Evolutionary conservation across 164 flowering plant genomes (phyloP).

Genomic region (Saururus chinensis): DNA sequence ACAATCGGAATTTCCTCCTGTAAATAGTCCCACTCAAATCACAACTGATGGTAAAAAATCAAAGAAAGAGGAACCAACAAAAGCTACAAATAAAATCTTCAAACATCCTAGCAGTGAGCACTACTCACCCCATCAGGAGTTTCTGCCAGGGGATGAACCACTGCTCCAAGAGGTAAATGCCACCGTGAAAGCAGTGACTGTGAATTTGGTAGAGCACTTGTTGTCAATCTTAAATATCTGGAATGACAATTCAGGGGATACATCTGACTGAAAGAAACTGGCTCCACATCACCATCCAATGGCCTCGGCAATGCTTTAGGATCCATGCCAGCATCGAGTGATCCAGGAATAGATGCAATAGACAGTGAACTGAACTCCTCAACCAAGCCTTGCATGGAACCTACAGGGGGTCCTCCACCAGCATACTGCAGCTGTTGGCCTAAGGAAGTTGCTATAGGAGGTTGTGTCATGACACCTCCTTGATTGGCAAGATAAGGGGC

Average conservation of each 20-base stretch:
- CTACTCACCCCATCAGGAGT: conserved; percentile 85
- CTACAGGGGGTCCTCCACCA: conserved; percentile 44
- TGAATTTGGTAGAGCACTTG: conserved; percentile 75
- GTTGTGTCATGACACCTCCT: conserved; percentile 43
- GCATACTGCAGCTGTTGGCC: conserved; percentile 40
- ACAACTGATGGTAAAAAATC: neutral
- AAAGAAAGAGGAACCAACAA: neutral
- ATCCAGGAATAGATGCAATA: conserved; percentile 71
- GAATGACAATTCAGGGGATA: conserved; percentile 70
- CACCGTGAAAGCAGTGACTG: conserved; percentile 84
- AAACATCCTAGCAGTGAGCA: conserved; percentile 3
- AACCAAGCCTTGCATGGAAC: conserved; percentile 45
- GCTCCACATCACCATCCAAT: conserved; percentile 75
- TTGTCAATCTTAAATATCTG: conserved; percentile 73
- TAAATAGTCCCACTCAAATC: conserved; percentile 2
- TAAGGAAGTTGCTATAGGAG: conserved; percentile 22
- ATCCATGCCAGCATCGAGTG: conserved; percentile 72
- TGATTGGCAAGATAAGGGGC: conserved; percentile 36
- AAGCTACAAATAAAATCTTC: neutral
- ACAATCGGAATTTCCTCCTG: conserved; percentile 94
- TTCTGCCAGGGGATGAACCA: conserved; percentile 93
- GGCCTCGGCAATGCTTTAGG: conserved; percentile 74
- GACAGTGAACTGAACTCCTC: conserved; percentile 82
- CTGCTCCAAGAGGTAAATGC: conserved; percentile 97
- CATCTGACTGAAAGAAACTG: conserved; percentile 38